Evolutionary conservation across 257 asterid genomes (phyloP), one percentile per base, ranked within the genome.

Genomic region (Petunia axillaris): DNA sequence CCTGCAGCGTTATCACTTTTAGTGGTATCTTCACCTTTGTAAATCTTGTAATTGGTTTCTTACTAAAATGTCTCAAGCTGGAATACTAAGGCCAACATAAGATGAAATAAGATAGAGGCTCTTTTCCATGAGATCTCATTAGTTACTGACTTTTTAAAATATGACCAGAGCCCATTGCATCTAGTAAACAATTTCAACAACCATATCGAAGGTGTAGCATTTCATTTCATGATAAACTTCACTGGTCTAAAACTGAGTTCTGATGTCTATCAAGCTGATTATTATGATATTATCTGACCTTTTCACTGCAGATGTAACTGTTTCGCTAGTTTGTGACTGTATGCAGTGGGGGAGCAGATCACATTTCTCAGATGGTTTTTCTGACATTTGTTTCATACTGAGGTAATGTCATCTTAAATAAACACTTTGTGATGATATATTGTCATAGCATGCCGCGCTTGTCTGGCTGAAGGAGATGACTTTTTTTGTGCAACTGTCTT

Each of bases 341-440:
- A 71, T 71, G 77, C 25, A 71, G 77, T 25, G 59, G 77, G 46
- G 39, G 43, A 46, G 59, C 60, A 25, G 77, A 59, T 71, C 11
- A 71, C 53, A 5, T 10, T 71, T 71, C 76, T 25, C 54, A 71
- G 77, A 48, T 48, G 77, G 55, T 16, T 25, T 55, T 71, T 46
- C 43, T 5, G 77, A 71, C 25, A 25, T 48, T 44, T 71, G 15
- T 71, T 43, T 71, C 77, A 25, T 48, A 25, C 43, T 25, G 36
- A 25, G 59, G 77, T 71, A 71, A 4, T 9, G 46, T 46, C 59
- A 71, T 46, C 77, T 71, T 6, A 1, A 71, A 48, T 2, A 25
- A 25, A 25, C 25, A 25, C 25, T 25, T 25, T 25, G 25, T 25
- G 25, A 25, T 25, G 25, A 25, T 25, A 25, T 25, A 25, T 25